Conservation (phyloP, 1,284 basidiomycete species). For the Cryptococcus sp. region DNA sequence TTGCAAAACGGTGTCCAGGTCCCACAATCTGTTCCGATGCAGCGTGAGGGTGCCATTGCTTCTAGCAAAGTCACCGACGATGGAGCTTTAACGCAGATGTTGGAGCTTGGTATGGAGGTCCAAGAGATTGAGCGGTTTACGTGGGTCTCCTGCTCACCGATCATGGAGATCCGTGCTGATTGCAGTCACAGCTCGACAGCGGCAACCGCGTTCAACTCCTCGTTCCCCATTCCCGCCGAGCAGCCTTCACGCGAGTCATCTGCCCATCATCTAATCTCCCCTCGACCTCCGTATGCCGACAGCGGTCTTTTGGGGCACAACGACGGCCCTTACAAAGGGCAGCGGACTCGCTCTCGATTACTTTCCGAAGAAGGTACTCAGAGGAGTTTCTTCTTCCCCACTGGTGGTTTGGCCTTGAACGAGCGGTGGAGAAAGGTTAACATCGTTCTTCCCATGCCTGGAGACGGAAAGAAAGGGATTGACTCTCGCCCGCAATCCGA, state of each 20-base stretch:
- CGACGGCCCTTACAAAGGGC: constrained; percentile 19
- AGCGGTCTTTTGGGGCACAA: constrained; percentile 15
- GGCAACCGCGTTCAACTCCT: not conserved
- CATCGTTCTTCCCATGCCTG: constrained; percentile 45
- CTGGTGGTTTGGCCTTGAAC: constrained; percentile 36
- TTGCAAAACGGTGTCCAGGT: too few relatives aligned
- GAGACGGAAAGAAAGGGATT: constrained; percentile 1
- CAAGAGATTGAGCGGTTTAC: constrained; percentile 44
- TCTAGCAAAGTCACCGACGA: not conserved
- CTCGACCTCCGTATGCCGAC: constrained; percentile 25
- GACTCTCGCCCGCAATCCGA: constrained; percentile 31
- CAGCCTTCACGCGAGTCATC: constrained; percentile 34
- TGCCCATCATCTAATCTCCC: constrained; percentile 30
- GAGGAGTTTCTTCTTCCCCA: constrained; percentile 46
- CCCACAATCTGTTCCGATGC: constrained; percentile 19
- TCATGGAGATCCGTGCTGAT: not conserved
- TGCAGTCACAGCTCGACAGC: not conserved
- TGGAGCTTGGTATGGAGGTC: constrained; percentile 50
- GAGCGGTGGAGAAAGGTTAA: constrained; percentile 46
- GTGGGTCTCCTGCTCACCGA: constrained; percentile 21
- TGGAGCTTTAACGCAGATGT: constrained; percentile 23
- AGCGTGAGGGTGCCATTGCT: constrained; percentile 3
- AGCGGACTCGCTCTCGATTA: constrained; percentile 27
- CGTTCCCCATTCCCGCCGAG: constrained; percentile 38
- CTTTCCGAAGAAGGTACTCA: constrained; percentile 40